These are phyloP conservation scores for Glonium stellatum DNA, from an alignment of 495 filamentous ascomycete species.

Conservation along the genomic window DNA sequence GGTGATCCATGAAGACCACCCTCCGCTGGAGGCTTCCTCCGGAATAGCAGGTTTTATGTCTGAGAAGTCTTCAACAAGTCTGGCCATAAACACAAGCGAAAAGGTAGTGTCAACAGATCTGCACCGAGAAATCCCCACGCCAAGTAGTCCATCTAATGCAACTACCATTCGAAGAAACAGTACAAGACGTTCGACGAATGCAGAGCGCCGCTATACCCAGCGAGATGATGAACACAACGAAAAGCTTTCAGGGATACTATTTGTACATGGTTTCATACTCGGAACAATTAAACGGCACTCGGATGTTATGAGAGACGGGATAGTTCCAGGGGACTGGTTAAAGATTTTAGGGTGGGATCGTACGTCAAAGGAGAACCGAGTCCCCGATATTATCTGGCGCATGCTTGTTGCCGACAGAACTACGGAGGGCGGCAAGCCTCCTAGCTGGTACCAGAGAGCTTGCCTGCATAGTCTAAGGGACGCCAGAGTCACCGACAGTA, in stretches of 20 bases:
- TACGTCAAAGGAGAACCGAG: conserved; percentile 1
- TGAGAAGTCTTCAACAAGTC: no score
- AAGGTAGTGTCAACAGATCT: no score
- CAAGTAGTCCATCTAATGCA: no score
- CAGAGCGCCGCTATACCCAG: no score
- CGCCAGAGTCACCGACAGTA: conserved; percentile 13
- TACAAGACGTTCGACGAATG: no score
- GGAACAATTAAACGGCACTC: background rate
- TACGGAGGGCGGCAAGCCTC: conserved; percentile 16
- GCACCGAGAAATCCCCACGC: no score
- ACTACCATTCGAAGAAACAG: no score
- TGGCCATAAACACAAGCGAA: no score
- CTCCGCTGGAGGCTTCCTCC: no score
- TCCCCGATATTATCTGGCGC: conserved; percentile 38
- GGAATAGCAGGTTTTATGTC: no score
- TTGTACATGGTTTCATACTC: background rate
- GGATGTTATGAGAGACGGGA: conserved; percentile 1
- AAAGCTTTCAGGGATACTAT: background rate
- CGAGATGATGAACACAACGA: background rate
- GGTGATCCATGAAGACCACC: no score
- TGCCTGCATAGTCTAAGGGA: conserved; percentile 26
- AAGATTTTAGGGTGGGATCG: background rate
- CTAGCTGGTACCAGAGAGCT: conserved; percentile 32
- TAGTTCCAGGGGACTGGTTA: background rate
- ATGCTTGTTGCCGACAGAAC: conserved; percentile 38